Evolutionary conservation across 139 green algal genomes (phyloP), one percentile per base, ranked within the genome.

Genomic region (Microglena sp.): DNA sequence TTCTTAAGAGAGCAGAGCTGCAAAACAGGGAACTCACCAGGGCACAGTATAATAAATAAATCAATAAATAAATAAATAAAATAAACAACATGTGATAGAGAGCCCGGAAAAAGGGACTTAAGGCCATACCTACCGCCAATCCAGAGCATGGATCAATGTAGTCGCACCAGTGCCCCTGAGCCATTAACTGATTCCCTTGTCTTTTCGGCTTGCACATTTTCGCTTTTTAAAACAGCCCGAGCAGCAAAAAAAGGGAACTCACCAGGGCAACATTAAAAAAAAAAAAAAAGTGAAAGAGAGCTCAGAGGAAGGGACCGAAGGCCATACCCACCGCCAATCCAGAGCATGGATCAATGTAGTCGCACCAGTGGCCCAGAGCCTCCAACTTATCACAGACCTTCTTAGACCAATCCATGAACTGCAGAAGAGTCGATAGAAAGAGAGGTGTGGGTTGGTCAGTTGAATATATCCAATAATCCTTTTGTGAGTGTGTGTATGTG

Each of bases 291-390:
- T n/a, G n/a, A n/a, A n/a, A n/a, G n/a, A n/a, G n/a, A n/a, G n/a
- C n/a, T n/a, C n/a, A n/a, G n/a, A n/a, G n/a, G n/a, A n/a, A n/a
- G n/a, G n/a, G n/a, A n/a, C n/a, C n/a, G n/a, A n/a, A n/a, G n/a
- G n/a, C 53, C 21, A 62, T 35, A 8, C 34, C 28, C 24, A 65
- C 58, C 58, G 58, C 31, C 18, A 65, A n/a, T 4, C 93, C 93
- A 6, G 83, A 93, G 80, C 90, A 97, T 2, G 93, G 93, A 62
- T 99, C 93, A 26, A 98, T 95, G 77, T 95, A 99, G 66, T 99
- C 93, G 5, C 80, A 80, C 87, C 91, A 98, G 73, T 92, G 68
- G 0, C 92, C 90, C 5, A 70, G n/a, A 0, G 44, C 54, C 2
- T 50, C 50, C 4, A 96, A 77, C 54, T 67, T 63, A 1, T 80